These are phyloP conservation scores for Russula olivacea DNA, from an alignment of 768 basidiomycete genomes.

Conservation along the genomic window DNA sequence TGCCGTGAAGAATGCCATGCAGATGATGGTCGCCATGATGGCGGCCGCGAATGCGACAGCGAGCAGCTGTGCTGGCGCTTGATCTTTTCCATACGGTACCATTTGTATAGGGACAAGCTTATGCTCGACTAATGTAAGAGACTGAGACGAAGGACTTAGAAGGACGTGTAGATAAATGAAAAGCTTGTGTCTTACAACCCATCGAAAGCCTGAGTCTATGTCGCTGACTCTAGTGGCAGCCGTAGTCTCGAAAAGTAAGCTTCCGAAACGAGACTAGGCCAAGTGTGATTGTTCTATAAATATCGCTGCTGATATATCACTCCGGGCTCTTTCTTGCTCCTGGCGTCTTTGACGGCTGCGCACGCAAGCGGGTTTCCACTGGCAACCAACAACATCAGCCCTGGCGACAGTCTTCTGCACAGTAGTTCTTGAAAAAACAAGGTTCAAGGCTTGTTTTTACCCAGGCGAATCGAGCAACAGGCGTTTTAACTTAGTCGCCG, in stretches of 20 bases:
- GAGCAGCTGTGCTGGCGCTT: slow-evolving; percentile 1
- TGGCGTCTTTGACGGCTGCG: too few relatives aligned
- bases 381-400: too few relatives aligned
- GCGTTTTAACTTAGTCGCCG: too few relatives aligned
- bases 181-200: neutral
- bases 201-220: neutral
- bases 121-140: slow-evolving; percentile 8
- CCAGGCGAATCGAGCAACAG: too few relatives aligned
- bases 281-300: too few relatives aligned
- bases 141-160: neutral
- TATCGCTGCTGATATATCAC: too few relatives aligned
- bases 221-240: neutral
- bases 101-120: neutral
- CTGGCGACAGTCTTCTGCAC: too few relatives aligned
- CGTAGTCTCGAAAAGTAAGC: neutral
- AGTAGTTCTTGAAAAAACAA: too few relatives aligned
- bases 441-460: too few relatives aligned
- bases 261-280: too few relatives aligned
- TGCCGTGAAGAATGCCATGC: neutral
- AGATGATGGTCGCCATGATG: neutral
- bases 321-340: too few relatives aligned
- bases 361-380: too few relatives aligned
- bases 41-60: neutral
- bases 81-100: neutral
- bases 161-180: neutral